Evolutionary conservation across 2,329 filamentous ascomycete genomes (phyloP).

Genomic region (Ascochyta clinopodiicola): DNA sequence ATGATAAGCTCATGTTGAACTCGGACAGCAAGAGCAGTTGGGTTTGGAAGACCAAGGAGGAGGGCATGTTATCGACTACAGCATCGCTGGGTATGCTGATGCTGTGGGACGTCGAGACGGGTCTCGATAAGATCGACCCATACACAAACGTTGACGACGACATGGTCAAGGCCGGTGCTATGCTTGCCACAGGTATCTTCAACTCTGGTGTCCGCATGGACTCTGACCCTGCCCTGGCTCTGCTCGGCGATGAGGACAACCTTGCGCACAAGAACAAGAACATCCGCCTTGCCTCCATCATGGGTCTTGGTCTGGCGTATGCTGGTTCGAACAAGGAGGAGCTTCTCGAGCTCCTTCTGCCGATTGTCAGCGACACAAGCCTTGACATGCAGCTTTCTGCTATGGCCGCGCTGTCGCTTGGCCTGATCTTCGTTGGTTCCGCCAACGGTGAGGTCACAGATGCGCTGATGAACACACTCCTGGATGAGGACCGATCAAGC

Average conservation of each 20-base stretch:
- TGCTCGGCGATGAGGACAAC: slow-evolving; percentile 81
- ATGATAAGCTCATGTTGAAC: slow-evolving; percentile 97
- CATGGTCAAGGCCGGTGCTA: slow-evolving; percentile 87
- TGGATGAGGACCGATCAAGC: slow-evolving; percentile 89
- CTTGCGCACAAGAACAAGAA: slow-evolving; percentile 78
- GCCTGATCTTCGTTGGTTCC: slow-evolving; percentile 90
- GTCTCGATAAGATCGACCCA: slow-evolving; percentile 91
- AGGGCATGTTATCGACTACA: slow-evolving; percentile 95
- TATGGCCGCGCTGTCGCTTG: slow-evolving; percentile 90
- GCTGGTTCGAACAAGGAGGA: slow-evolving; percentile 93
- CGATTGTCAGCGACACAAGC: slow-evolving; percentile 82
- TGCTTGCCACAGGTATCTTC: slow-evolving; percentile 93
- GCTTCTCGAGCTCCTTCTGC: slow-evolving; percentile 81
- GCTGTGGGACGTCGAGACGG: slow-evolving; percentile 91
- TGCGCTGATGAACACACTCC: slow-evolving; percentile 87
- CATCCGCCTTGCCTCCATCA: slow-evolving; percentile 84
- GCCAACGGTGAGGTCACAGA: slow-evolving; percentile 90
- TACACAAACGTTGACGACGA: slow-evolving; percentile 86
- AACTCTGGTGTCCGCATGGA: slow-evolving; percentile 91
- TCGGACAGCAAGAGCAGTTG: slow-evolving; percentile 84
- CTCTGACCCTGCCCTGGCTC: slow-evolving; percentile 85
- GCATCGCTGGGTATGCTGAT: slow-evolving; percentile 91
- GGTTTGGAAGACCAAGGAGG: slow-evolving; percentile 99
- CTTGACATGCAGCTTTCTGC: slow-evolving; percentile 95
- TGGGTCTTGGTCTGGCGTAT: slow-evolving; percentile 94